Evolutionary conservation across 2,329 filamentous ascomycete genomes (phyloP).

Genomic region (Trichoderma hamatum): DNA sequence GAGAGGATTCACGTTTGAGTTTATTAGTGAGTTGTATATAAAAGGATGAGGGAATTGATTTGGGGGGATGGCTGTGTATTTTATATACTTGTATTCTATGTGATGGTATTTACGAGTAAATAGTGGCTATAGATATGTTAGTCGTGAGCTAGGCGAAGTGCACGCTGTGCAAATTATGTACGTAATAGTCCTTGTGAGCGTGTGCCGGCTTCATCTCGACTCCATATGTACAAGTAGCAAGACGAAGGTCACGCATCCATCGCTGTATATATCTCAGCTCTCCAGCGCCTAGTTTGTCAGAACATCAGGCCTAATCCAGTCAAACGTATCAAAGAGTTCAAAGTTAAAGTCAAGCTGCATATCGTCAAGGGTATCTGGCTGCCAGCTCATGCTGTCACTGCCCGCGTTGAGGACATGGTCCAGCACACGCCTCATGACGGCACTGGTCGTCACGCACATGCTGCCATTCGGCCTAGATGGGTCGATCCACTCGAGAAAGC

Average conservation of each 20-base stretch:
- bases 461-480: constrained; percentile 52
- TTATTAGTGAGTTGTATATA: constrained; percentile 7
- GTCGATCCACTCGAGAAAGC: constrained; percentile 55
- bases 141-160: not conserved
- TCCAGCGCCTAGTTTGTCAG: not conserved
- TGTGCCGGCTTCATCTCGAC: not conserved
- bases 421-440: constrained; percentile 54
- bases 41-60: not conserved
- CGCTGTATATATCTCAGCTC: not conserved
- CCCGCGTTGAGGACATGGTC: constrained; percentile 52
- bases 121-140: not conserved
- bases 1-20: not conserved
- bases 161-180: not conserved
- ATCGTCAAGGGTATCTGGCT: constrained; percentile 26
- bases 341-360: constrained; percentile 44
- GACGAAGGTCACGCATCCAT: not conserved
- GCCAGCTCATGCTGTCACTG: constrained; percentile 28
- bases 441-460: constrained; percentile 51
- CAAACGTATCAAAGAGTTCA: constrained; percentile 47
- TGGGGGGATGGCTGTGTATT: not conserved
- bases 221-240: not conserved
- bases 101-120: not conserved
- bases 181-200: not conserved
- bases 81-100: not conserved
- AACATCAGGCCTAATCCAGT: constrained; percentile 40